Base-by-base conservation (phyloP, 257 asterid species). In the Paraleonurus japonicus region DNA sequence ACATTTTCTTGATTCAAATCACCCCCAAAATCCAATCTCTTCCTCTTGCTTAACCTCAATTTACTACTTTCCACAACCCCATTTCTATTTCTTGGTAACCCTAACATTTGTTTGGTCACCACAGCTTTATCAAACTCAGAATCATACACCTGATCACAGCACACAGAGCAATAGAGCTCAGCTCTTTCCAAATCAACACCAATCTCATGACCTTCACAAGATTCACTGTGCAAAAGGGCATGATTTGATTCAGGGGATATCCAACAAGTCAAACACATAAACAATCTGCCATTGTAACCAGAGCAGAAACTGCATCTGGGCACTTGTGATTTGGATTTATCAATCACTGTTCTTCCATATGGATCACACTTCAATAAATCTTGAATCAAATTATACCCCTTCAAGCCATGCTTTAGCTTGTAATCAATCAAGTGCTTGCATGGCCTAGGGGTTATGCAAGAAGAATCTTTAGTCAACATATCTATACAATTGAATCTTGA, bases 101-200 rank as follows among this genome's bases (percentile, higher is more conserved):
- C 84, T 80, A 65, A 67, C 75, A 79, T 7, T n/a, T 77, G 74
- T 37, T 81, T 82, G 47, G 72, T 15, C 76, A 81, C 73, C 41
- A 88, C 82, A 66, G 74, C 77, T 57, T 73, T 75, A 41, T 88
- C 95, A 67, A 86, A 88, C 24, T 86, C 92, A 22, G 82, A 85
- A 81, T 84, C 95, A 78, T 88, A 88, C 62, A 86, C 90, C 77
- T 84, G 92, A 84, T 88, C 95, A 75, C 87, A 73, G 54, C 95
- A 88, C 43, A 81, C 79, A 66, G 58, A 74, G 75, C 92, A 88
- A 73, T 76, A 88, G 17, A 88, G 92, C 78, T 88, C 95, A 58
- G 84, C 90, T 73, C 88, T 82, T 59, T 88, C 90, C 53, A 88
- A 73, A 19, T 88, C 92, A 22, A 88, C 86, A 51, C 61, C 63